Percentiles rank a stretch among this genome's conserved stretches.
Conservation (phyloP, 2,329 filamentous ascomycete genomes). For the Pseudogymnoascus verrucosus region DNA sequence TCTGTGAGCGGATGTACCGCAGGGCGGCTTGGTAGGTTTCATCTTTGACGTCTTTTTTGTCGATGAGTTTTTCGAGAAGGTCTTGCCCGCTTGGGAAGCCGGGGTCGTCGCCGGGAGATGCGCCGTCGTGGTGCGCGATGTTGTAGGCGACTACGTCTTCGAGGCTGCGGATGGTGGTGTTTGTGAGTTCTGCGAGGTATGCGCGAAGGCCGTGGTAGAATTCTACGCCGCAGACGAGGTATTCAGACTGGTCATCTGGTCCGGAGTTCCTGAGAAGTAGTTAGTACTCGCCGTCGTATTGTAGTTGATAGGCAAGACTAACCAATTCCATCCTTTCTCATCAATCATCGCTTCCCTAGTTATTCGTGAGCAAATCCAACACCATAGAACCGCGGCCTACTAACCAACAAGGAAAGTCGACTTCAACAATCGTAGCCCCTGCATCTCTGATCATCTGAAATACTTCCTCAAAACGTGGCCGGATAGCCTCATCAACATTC, state of each 20-base stretch:
- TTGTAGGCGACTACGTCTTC: constrained; percentile 7
- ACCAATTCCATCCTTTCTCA: background rate
- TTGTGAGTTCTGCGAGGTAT: background rate
- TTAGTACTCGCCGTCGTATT: background rate
- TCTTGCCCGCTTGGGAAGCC: constrained; percentile 14
- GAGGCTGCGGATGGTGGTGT: background rate
- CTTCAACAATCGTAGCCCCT: constrained; percentile 7
- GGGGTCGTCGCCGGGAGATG: constrained; percentile 11
- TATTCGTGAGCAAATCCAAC: background rate
- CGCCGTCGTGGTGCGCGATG: background rate
- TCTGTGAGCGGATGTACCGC: background rate
- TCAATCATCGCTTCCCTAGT: background rate
- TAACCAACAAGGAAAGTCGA: constrained; percentile 9
- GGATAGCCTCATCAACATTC: constrained; percentile 8
- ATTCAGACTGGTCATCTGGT: constrained; percentile 1
- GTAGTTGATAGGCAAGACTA: background rate
- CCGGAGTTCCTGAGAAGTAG: background rate
- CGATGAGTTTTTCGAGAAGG: constrained; percentile 11
- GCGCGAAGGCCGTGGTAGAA: constrained; percentile 9
- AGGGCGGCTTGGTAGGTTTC: background rate
- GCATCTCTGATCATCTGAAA: constrained; percentile 10
- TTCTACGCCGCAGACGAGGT: constrained; percentile 8
- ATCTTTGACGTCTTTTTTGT: background rate
- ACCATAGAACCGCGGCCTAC: background rate
- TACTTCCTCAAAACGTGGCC: background rate